Evolutionary conservation across 2,329 filamentous ascomycete species (phyloP).

Genomic region (Eurotiales sp.): DNA sequence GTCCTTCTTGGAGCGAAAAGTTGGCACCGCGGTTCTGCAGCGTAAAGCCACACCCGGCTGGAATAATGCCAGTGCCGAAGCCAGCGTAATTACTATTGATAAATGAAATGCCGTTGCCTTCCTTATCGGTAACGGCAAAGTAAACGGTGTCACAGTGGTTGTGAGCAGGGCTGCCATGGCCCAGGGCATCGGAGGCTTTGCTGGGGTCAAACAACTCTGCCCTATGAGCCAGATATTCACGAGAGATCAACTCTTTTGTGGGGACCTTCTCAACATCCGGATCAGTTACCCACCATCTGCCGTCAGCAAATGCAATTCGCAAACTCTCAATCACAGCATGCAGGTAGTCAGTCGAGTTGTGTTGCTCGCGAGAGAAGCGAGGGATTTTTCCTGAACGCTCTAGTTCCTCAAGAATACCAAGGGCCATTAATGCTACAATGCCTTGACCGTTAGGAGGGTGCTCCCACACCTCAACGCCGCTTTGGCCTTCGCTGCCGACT

Average conservation of each 20-base stretch:
- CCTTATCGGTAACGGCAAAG: conserved; percentile 75
- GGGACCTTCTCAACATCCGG: conserved; percentile 70
- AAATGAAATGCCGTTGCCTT: conserved; percentile 89
- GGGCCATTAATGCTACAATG: conserved; percentile 87
- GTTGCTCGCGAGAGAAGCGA: conserved; percentile 64
- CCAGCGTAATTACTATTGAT: conserved; percentile 94
- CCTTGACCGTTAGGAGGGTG: conserved; percentile 96
- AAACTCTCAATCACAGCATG: conserved; percentile 86
- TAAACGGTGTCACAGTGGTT: conserved; percentile 91
- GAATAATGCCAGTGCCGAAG: conserved; percentile 81
- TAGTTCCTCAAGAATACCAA: conserved; percentile 85
- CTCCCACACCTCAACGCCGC: conserved; percentile 80
- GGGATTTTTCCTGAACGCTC: conserved; percentile 72
- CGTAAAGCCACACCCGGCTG: conserved; percentile 81
- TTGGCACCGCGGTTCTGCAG: conserved; percentile 90
- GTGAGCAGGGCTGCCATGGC: conserved; percentile 79
- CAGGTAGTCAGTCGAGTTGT: conserved; percentile 77
- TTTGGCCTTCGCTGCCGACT: conserved; percentile 33
- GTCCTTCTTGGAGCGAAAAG: conserved; percentile 65
- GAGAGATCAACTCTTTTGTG: conserved; percentile 63
- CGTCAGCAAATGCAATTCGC: conserved; percentile 86
- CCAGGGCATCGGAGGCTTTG: conserved; percentile 50
- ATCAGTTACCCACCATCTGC: conserved; percentile 84
- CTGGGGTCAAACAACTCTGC: conserved; percentile 58
- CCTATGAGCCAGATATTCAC: conserved; percentile 70